phyloP scores from a whole-genome alignment of 2,329 filamentous ascomycete genomes.

The Penicillium paneum region DNA sequence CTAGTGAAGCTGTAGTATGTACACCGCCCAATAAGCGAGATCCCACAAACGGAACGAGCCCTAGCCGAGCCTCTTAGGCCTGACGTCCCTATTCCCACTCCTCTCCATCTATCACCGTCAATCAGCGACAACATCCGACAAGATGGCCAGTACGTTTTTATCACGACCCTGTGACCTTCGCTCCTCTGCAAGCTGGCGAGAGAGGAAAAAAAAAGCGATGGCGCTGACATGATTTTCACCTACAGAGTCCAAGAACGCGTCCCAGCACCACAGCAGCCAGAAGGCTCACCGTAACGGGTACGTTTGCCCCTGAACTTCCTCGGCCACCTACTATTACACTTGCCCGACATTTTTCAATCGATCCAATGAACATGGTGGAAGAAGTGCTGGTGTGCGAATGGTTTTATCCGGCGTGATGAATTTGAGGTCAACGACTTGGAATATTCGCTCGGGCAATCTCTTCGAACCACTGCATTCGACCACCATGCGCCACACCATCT shows the following conservation, averaged over 20 bases:
- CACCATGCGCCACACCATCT: not conserved
- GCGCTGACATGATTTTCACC: constrained; percentile 29
- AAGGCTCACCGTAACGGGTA: constrained; percentile 99
- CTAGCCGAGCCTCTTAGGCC: constrained; percentile 35
- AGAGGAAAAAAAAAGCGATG: constrained; percentile 9
- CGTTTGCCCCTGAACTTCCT: constrained; percentile 38
- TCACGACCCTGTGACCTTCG: constrained; percentile 3
- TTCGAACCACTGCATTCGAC: constrained; percentile 2
- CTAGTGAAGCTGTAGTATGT: constrained; percentile 15
- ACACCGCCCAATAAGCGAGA: constrained; percentile 40
- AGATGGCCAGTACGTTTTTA: constrained; percentile 46
- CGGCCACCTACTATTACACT: constrained; percentile 1
- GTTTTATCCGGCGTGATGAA: not conserved
- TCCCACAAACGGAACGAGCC: constrained; percentile 39
- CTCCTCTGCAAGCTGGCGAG: not conserved
- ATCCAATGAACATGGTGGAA: not conserved
- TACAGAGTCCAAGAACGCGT: constrained; percentile 99
- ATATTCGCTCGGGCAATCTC: not conserved
- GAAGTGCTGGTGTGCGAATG: not conserved
- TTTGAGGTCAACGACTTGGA: constrained; percentile 1
- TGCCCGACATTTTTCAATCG: not conserved
- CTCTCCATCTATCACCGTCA: constrained; percentile 39
- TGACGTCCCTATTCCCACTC: constrained; percentile 30
- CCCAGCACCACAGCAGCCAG: constrained; percentile 96
- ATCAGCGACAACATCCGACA: constrained; percentile 43